Base-by-base conservation (phyloP, 768 basidiomycete genomes). In the Botryobasidium botryosum region DNA sequence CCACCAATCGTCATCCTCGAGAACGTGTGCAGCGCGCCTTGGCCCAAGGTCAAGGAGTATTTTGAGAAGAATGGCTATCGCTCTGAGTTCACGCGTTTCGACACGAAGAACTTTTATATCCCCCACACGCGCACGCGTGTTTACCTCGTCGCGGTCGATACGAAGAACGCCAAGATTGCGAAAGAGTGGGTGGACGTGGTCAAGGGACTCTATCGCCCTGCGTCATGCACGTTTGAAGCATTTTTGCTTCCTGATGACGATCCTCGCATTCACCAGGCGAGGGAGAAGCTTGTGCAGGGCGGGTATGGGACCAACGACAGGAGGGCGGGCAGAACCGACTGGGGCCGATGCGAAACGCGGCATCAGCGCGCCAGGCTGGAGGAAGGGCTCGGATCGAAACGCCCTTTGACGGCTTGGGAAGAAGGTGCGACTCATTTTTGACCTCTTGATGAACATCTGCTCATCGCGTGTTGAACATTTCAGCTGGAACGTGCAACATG, bases 1-100 rank as follows among this genome's bases (percentile, higher is more conserved):
- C 90, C 91, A 1, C 79, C 84, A 1, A 59, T 96, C n/a, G 86
- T 94, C 54, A 82, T 96, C 52, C 68, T 94, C 17, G 91, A 96
- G 59, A 96, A 96, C 55, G 91, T 96, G 27, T 87, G 82, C 56
- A 70, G 72, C 38, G 91, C 91, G 0, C 90, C 91, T 4, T 96
- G 91, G 90, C 60, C 62, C 1, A 61, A 66, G 26, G 85, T 92
- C n/a, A 67, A 70, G 44, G 62, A 74, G 35, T 77, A 84, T 51
- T 92, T 94, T 52, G 75, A 71, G 51, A 64, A 71, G 33, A 71
- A 74, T 40, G 71, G 73, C 4, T 96, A 94, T 59, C 77, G 75
- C 50, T 86, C 91, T 1, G 62, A 68, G 13, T 73, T 60, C 44
- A 56, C 70, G 20, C 71, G 83, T 37, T 74, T 85, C 53, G 90